Evolutionary conservation across 2,329 filamentous ascomycete genomes (phyloP), one percentile per base, ranked within the genome.

Genomic region (Cercospora sojina): DNA sequence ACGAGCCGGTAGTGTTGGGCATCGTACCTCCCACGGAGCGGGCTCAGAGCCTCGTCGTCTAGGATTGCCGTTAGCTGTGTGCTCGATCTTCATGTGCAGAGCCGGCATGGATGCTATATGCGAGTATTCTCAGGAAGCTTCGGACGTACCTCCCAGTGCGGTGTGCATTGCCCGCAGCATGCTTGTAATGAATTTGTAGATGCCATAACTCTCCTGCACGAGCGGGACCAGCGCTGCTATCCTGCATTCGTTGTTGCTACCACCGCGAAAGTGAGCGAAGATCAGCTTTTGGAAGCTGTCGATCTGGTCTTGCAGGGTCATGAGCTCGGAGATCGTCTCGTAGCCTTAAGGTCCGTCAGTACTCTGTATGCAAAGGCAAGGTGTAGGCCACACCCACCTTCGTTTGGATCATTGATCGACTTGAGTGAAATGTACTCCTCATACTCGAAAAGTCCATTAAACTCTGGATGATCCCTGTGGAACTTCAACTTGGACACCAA

Each of bases 101-200:
- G 35, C 16, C 16, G 35, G 35, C 6, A n/a, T 3, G 35, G 6
- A 7, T 41, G 35, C n/a, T n/a, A 5, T 41, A 2, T 13, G 23
- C 58, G 20, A 60, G 47, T 23, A 9, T 2, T 25, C 13, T 53
- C 6, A n/a, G 12, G 5, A 6, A 6, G 47, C 47, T 27, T 53
- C 18, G 6, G 7, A 53, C 60, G n/a, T 63, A 63, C 60, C 95
- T 64, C 95, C 94, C 12, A 95, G 95, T 56, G 92, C 74, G 0
- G 74, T 94, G 78, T 99, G 94, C 93, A 99, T 97, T 16, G 95
- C 95, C 64, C 95, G 88, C 69, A 99, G 82, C 95, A 99, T 99
- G 90, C 95, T 99, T 0, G 95, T 99, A 71, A 97, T 93, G 79
- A 99, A 99, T 80, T 98, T 98, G 85, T 99, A 99, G 73, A 99